A percentile compares a stretch with the other conserved stretches of the same genome.
Evolutionary conservation across 1,139 yeast genomes (phyloP).

Genomic region (Candida frijolesensis): DNA sequence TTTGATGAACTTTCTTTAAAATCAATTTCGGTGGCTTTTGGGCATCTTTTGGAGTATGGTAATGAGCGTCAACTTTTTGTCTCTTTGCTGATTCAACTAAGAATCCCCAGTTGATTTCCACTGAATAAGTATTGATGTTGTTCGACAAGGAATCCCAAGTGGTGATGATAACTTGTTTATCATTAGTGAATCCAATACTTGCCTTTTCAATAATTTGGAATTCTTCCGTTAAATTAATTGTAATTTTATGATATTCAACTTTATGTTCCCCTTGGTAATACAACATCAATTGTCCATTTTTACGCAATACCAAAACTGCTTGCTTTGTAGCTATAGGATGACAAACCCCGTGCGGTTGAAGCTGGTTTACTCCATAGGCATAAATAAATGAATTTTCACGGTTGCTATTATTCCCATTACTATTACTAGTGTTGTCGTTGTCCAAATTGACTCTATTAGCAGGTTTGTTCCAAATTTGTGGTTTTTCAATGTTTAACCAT

Average conservation of each 20-base stretch:
- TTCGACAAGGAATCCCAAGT: constrained; percentile 46
- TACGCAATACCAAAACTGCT: constrained; percentile 69
- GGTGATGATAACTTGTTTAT: constrained; percentile 50
- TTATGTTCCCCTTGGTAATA: constrained; percentile 67
- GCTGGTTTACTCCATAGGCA: constrained; percentile 59
- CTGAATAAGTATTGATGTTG: constrained; percentile 47
- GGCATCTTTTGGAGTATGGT: constrained; percentile 48
- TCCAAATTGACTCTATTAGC: constrained; percentile 37
- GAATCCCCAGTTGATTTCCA: constrained; percentile 65
- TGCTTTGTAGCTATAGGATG: constrained; percentile 73
- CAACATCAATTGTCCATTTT: constrained; percentile 60
- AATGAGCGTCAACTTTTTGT: constrained; percentile 53
- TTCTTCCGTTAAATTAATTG: constrained; percentile 25
- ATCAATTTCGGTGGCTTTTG: constrained; percentile 30
- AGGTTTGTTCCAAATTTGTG: constrained; percentile 56
- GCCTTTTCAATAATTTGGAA: constrained; percentile 43
- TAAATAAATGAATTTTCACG: constrained; percentile 27
- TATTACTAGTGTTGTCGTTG: neutral
- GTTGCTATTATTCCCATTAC: neutral
- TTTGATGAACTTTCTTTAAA: constrained; percentile 28
- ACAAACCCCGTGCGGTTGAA: constrained; percentile 59
- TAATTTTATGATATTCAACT: constrained; percentile 52
- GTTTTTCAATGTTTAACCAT: constrained; percentile 73
- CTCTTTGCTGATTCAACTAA: constrained; percentile 49
- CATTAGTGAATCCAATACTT: constrained; percentile 60